Percentiles rank a stretch among this genome's conserved stretches.
phyloP scores from a whole-genome alignment of 148 eudicot species.

The Rhododendron mucronatum region DNA sequence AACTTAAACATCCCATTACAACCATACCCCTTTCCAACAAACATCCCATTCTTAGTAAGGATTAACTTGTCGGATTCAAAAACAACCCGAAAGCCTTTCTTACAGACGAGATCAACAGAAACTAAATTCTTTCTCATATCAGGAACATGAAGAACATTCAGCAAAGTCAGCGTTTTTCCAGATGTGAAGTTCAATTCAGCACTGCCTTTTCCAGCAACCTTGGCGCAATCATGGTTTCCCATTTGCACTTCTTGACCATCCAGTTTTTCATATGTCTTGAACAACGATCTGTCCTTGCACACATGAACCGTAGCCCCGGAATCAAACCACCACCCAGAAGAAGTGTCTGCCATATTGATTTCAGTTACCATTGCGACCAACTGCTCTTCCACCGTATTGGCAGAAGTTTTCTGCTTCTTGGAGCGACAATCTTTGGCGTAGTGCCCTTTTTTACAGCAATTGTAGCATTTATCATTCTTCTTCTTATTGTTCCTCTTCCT shows the following conservation, averaged over 20 bases:
- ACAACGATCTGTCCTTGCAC: too few relatives aligned
- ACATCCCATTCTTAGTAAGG: background rate
- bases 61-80: background rate
- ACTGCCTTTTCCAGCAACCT: background rate
- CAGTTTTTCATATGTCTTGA: too few relatives aligned
- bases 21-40: background rate
- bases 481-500: background rate
- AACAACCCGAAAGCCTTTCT: background rate
- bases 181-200: background rate
- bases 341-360: background rate
- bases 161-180: background rate
- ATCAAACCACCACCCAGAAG: too few relatives aligned
- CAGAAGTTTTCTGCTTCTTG: background rate
- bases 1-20: background rate
- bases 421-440: background rate
- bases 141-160: background rate
- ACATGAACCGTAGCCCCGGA: too few relatives aligned
- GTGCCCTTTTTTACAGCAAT: background rate
- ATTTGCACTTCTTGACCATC: too few relatives aligned
- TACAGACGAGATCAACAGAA: background rate
- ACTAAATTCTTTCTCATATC: background rate
- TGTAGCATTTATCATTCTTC: background rate
- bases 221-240: background rate
- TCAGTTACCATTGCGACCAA: background rate
- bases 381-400: background rate